Base-by-base conservation (phyloP, 768 basidiomycete species). In the Russula virescens region DNA sequence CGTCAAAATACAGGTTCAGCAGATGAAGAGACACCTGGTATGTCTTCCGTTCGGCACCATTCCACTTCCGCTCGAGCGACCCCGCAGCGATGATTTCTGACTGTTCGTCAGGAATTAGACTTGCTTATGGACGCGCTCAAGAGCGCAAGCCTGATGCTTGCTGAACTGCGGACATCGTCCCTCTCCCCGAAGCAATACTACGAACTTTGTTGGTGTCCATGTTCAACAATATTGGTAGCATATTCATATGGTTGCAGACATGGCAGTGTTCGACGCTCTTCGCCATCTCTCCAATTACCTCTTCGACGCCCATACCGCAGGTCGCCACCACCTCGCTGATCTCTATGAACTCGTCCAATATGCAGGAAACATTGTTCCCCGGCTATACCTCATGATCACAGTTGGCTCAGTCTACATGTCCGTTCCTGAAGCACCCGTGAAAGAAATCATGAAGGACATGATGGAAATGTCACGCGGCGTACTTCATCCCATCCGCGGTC, bases 371-470 rank as follows among this genome's bases (percentile, higher is more conserved):
- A 95, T 97, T 73, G 88, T 96, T 53, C 94, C 94, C 26, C 86
- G 94, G 19, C 80, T 92, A 40, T 93, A 98, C 76, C 90, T 98
- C 70, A 98, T 99, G 97, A 97, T 98, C 69, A 98, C 97, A 43
- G 96, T 99, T 65, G 97, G 97, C 66, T 92, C 96, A 0, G 95
- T 98, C 40, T 99, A 98, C 80, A 98, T 99, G 97, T 94, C 94
- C 31, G 87, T 98, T 55, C 86, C 94, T 2, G 96, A 97, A 62
- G 95, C 96, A 11, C 96, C 96, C 5, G 87, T 98, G 60, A 97
- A 94, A 80, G 96, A 99, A 77, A 94, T 99, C 65, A 99, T 98
- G 96, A 98, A 97, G 81, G 97, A 99, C 75, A 98, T 98, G 96
- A 89, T 99, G 89, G 97, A 99, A 75, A 98, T 98, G 97, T 94